These are phyloP conservation scores for Epichloe aotearoae DNA, from an alignment of 2,329 filamentous ascomycete genomes.

Conservation along the genomic window DNA sequence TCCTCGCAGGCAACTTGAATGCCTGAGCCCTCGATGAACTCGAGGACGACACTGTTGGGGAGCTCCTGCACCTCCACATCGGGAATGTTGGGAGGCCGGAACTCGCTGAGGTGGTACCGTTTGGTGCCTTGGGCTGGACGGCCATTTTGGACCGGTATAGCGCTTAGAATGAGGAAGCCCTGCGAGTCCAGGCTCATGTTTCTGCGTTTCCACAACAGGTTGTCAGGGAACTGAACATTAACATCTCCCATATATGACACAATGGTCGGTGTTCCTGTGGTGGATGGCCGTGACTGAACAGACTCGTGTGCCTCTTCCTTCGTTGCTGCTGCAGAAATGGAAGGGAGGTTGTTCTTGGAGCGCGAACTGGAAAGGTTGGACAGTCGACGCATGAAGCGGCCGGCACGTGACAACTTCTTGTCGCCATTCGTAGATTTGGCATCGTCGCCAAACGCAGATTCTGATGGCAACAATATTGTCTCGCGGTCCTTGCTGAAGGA, in stretches of 20 bases:
- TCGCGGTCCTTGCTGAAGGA: constrained; percentile 33
- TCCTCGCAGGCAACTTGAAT: constrained; percentile 53
- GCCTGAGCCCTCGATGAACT: constrained; percentile 47
- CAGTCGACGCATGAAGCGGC: constrained; percentile 45
- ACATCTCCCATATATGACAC: constrained; percentile 72
- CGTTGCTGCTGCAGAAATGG: constrained; percentile 36
- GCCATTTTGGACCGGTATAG: constrained; percentile 41
- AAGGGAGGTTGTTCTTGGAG: constrained; percentile 30
- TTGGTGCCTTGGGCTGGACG: constrained; percentile 40
- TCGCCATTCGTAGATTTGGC: constrained; percentile 27
- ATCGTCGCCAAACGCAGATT: constrained; percentile 34
- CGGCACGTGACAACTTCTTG: constrained; percentile 37
- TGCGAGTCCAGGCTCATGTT: constrained; percentile 74
- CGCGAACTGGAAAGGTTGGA: constrained; percentile 37
- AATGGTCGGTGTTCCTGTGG: constrained; percentile 25
- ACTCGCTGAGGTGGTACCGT: constrained; percentile 76
- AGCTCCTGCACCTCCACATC: constrained; percentile 89
- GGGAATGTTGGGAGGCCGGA: constrained; percentile 64
- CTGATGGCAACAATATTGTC: constrained; percentile 27
- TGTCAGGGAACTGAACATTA: constrained; percentile 95
- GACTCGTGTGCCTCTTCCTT: constrained; percentile 29
- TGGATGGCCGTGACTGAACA: constrained; percentile 12
- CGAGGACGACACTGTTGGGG: constrained; percentile 63
- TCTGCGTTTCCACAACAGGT: constrained; percentile 88
- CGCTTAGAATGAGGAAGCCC: constrained; percentile 69